Base-by-base conservation (phyloP, 371 early-diverging fungal species). In the Coelomomyces lativittatus region DNA sequence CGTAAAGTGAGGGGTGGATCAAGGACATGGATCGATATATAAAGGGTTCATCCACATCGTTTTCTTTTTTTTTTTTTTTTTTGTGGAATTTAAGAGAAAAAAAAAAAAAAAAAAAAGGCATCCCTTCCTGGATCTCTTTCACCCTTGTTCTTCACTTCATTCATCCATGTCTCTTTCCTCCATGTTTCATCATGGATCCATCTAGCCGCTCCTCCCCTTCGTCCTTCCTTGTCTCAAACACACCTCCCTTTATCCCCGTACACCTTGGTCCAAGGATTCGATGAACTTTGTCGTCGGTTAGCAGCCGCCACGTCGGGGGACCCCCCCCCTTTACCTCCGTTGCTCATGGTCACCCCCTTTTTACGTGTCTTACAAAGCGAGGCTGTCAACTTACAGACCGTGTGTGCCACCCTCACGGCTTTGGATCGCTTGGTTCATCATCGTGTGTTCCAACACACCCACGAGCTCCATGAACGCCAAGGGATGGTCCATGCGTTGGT, bases 351-450 rank as follows among this genome's bases (percentile, higher is more conserved):
- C 10, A 72, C 70, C 14, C 95, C 95, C 1, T 95, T 92, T 54
- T 59, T 93, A 34, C 78, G 82, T 38, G 86, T 93, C 7, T 83
- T 95, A 46, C 76, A 81, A 31, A 85, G 86, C 47, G 85, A 86
- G 11, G 86, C 87, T 51, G 89, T 89, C 4, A 88, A 86, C 14
- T 91, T 91, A 3, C 85, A 86, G n/a, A 91, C 93, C 47, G 87
- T 90, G 0, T 83, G 87, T 15, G 80, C 85, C 15, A 90, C 91
- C 8, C 67, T 95, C 12, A 75, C 71, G 28, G 82, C 84, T 45
- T 69, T 95, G 23, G 87, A 93, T 58, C 83, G 83, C 54, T 85
- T 93, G 46, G 64, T 93, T 34, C 69, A 75, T 49, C 83, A 85
- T 59, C 78, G 79, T n/a, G 71, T 92, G 30, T 60, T 93, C 4